These are phyloP conservation scores for Linaria vulgaris DNA, from an alignment of 257 asterid species.

Conservation along the genomic window DNA sequence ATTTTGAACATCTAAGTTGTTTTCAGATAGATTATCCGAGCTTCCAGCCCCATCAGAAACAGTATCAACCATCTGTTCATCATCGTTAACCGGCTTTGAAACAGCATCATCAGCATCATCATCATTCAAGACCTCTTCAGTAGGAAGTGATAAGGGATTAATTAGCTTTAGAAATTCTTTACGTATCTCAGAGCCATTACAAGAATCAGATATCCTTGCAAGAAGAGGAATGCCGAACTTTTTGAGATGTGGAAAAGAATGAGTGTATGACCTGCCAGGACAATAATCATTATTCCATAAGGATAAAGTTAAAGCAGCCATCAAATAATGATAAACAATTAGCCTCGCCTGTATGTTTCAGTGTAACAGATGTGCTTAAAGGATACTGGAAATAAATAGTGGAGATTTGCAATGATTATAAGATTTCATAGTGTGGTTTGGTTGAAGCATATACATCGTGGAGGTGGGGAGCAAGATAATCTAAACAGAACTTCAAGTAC, in stretches of 20 bases:
- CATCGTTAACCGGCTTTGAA: slow-evolving; percentile 28
- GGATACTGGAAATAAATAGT: too few relatives aligned
- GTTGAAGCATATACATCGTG: too few relatives aligned
- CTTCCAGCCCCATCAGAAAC: slow-evolving; percentile 29
- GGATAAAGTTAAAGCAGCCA: background rate
- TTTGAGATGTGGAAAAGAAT: slow-evolving; percentile 21
- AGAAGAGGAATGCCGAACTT: slow-evolving; percentile 65
- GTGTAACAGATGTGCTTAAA: too few relatives aligned
- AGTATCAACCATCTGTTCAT: slow-evolving; percentile 31
- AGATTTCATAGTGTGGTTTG: too few relatives aligned
- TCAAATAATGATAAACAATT: background rate
- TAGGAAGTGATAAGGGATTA: slow-evolving; percentile 44
- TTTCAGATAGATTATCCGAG: slow-evolving; percentile 21
- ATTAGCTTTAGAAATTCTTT: slow-evolving; percentile 52
- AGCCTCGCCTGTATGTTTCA: background rate
- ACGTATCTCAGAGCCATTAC: slow-evolving; percentile 49
- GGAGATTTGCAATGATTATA: too few relatives aligned
- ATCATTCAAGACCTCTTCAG: slow-evolving; percentile 34
- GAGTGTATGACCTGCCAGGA: slow-evolving; percentile 36
- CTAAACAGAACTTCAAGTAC: too few relatives aligned
- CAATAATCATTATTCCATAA: slow-evolving; percentile 12
- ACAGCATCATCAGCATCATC: slow-evolving; percentile 23
- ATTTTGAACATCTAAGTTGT: slow-evolving; percentile 19
- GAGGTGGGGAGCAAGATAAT: too few relatives aligned
- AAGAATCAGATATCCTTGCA: slow-evolving; percentile 49